Conservation (phyloP, 306 rosid species). For the Sophora flavescens region DNA sequence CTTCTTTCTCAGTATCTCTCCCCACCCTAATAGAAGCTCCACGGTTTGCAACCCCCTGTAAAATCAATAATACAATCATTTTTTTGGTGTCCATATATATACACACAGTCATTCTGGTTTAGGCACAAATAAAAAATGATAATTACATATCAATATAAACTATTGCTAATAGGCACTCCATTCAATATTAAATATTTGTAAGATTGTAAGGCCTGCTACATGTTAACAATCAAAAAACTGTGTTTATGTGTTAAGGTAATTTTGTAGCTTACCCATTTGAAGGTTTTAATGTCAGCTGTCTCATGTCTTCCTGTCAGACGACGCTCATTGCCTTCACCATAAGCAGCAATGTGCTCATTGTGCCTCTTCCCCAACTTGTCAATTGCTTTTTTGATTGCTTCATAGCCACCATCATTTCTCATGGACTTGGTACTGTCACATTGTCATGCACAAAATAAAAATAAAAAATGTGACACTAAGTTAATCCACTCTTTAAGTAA, state of each 20-base stretch:
- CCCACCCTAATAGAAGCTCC: slow-evolving; percentile 95
- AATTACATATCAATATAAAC: too few relatives aligned
- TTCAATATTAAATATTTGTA: too few relatives aligned
- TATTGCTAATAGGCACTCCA: too few relatives aligned
- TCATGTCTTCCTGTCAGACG: slow-evolving; percentile 90
- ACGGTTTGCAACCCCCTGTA: slow-evolving; percentile 93
- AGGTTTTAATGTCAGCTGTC: slow-evolving; percentile 78
- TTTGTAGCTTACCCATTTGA: slow-evolving; percentile 72
- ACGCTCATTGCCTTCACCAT: slow-evolving; percentile 95
- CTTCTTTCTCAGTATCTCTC: slow-evolving; percentile 87
- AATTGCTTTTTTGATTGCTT: slow-evolving; percentile 79
- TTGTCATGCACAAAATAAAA: not conserved
- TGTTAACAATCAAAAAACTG: too few relatives aligned
- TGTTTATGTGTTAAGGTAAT: too few relatives aligned
- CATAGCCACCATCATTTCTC: slow-evolving; percentile 82
- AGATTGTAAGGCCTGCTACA: too few relatives aligned
- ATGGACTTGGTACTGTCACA: slow-evolving; percentile 78
- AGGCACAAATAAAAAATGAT: too few relatives aligned
- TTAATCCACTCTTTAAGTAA: slow-evolving; percentile 6
- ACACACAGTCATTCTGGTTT: too few relatives aligned
- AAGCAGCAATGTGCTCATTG: slow-evolving; percentile 87
- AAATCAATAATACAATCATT: not conserved
- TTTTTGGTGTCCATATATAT: not conserved
- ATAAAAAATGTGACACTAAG: not conserved
- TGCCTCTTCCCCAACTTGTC: slow-evolving; percentile 75